A percentile compares a stretch with the other conserved stretches of the same genome.
Conservation (phyloP, 306 rosid species). For the Rosa persica region DNA sequence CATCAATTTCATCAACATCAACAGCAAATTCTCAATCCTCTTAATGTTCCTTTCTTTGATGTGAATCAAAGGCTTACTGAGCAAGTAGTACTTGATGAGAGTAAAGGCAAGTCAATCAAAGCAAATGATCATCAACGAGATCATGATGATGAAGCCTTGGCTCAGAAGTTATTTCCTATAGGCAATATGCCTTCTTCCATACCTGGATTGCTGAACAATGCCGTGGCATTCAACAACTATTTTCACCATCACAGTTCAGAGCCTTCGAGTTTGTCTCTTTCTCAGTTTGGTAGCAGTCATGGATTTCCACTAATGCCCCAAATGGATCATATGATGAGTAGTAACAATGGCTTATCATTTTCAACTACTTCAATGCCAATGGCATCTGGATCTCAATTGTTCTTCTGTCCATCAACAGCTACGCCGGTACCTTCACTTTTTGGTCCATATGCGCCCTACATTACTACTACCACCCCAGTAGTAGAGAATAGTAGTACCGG, state of each 20-base stretch:
- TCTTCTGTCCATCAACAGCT: slow-evolving; percentile 41
- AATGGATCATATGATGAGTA: slow-evolving; percentile 20
- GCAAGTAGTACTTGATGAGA: slow-evolving; percentile 4
- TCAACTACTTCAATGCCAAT: slow-evolving; percentile 31
- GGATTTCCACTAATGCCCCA: slow-evolving; percentile 49
- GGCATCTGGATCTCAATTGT: slow-evolving; percentile 40
- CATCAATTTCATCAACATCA: slow-evolving; percentile 60
- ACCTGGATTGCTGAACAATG: slow-evolving; percentile 45
- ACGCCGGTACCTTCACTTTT: slow-evolving; percentile 37
- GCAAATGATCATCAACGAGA: slow-evolving; percentile 5
- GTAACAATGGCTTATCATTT: slow-evolving; percentile 24
- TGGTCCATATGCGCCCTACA: slow-evolving; percentile 45
- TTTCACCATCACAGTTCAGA: slow-evolving; percentile 23
- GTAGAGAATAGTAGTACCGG: slow-evolving; percentile 37
- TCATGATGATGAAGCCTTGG: slow-evolving; percentile 30
- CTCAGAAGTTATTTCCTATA: slow-evolving; percentile 58
- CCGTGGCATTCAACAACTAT: slow-evolving; percentile 34
- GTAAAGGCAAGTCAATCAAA: slow-evolving; percentile 14
- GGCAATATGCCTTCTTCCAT: slow-evolving; percentile 30
- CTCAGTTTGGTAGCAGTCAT: slow-evolving; percentile 67
- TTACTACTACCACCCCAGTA: slow-evolving; percentile 28
- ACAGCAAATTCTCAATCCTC: slow-evolving; percentile 29
- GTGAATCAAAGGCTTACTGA: slow-evolving; percentile 5
- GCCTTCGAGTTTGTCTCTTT: slow-evolving; percentile 55
- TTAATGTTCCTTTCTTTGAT: slow-evolving; percentile 43